Percentiles rank a stretch among this genome's conserved stretches.
Evolutionary conservation across 805 yeast species (phyloP).

Genomic region (Saturnispora hagleri): DNA sequence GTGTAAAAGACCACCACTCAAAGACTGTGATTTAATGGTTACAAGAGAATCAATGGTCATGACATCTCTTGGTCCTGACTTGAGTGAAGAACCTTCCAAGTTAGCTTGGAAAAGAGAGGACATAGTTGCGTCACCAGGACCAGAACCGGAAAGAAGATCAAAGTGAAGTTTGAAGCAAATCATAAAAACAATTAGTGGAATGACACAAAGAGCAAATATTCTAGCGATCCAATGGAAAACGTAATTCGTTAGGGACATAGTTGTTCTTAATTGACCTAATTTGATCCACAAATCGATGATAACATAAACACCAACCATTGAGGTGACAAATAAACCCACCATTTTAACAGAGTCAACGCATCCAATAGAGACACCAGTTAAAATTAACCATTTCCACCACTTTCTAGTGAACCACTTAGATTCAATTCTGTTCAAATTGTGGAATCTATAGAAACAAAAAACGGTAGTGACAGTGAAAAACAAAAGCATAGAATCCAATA

Average conservation of each 20-base stretch:
- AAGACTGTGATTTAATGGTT: constrained; percentile 60
- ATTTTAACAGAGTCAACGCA: constrained; percentile 89
- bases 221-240: constrained; percentile 65
- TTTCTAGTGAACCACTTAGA: constrained; percentile 47
- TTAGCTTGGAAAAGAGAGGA: constrained; percentile 77
- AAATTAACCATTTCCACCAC: constrained; percentile 91
- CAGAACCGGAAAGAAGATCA: constrained; percentile 61
- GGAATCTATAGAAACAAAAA: constrained; percentile 62
- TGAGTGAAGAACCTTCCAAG: constrained; percentile 55
- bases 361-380: constrained; percentile 82
- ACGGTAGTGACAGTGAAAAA: constrained; percentile 84
- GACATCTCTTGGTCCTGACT: constrained; percentile 58
- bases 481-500: constrained; percentile 84
- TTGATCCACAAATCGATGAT: constrained; percentile 83
- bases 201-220: constrained; percentile 50
- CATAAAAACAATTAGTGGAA: constrained; percentile 66
- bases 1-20: constrained; percentile 70
- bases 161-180: constrained; percentile 78
- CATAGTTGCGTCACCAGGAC: constrained; percentile 66
- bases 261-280: constrained; percentile 55
- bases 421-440: constrained; percentile 44
- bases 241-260: constrained; percentile 28
- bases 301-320: constrained; percentile 86
- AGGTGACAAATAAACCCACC: constrained; percentile 91
- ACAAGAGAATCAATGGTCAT: constrained; percentile 43